Percentiles rank a stretch among this genome's conserved stretches.
These are phyloP conservation scores for Perkinsela sp. DNA, from an alignment of 208 protist genomes.

Conservation along the genomic window DNA sequence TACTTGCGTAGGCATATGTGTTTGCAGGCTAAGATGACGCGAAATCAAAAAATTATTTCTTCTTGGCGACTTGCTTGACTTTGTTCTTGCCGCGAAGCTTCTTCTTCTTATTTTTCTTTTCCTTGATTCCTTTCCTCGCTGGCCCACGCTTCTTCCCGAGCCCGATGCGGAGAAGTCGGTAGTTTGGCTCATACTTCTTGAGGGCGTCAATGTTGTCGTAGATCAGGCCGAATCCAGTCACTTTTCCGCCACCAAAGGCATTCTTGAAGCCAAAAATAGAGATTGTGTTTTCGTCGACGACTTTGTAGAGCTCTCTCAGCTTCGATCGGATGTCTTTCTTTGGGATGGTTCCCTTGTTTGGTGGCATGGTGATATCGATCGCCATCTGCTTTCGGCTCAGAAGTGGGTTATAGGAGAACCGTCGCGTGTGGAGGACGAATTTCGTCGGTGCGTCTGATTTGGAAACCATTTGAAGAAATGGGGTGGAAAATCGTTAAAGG, in stretches of 20 bases:
- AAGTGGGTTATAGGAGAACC: slow-evolving; percentile 98
- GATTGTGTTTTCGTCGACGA: slow-evolving; percentile 72
- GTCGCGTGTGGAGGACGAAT: slow-evolving; percentile 69
- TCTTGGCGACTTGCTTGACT: slow-evolving; percentile 56
- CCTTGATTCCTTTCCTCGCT: slow-evolving; percentile 90
- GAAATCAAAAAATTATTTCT: too few relatives aligned
- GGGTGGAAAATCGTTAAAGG: too few relatives aligned
- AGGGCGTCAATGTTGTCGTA: slow-evolving; percentile 81
- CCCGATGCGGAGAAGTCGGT: slow-evolving; percentile 77
- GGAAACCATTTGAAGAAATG: not conserved
- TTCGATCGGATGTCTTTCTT: slow-evolving; percentile 74
- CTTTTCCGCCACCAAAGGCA: slow-evolving; percentile 92
- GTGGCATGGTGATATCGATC: slow-evolving; percentile 51
- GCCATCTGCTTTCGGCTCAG: slow-evolving; percentile 96
- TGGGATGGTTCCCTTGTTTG: slow-evolving; percentile 67
- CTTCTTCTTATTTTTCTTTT: slow-evolving; percentile 94
- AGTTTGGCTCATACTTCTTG: slow-evolving; percentile 91
- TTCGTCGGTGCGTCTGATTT: slow-evolving; percentile 9
- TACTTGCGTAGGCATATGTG: too few relatives aligned
- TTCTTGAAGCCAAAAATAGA: slow-evolving; percentile 91
- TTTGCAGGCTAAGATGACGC: too few relatives aligned
- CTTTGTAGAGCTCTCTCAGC: slow-evolving; percentile 87
- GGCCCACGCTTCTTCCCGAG: slow-evolving; percentile 50
- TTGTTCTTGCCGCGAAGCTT: slow-evolving; percentile 88
- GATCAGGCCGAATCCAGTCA: slow-evolving; percentile 95